Evolutionary conservation across 345 rosid species (phyloP).

Genomic region (Trapa bicornis): DNA sequence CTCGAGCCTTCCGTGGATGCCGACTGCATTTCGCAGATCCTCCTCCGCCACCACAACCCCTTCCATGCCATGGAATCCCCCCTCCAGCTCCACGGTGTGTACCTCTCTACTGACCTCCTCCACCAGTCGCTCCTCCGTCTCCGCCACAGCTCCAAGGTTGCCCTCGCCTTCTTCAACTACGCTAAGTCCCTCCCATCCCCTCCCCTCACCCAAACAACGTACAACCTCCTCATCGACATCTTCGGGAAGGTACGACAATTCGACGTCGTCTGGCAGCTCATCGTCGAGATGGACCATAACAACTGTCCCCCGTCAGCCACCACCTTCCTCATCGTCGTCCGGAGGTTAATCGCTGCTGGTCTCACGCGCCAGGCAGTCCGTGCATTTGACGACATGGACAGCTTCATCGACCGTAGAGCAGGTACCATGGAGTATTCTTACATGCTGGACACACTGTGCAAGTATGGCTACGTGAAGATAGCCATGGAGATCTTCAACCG

Average conservation of each 20-base stretch:
- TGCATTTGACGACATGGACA: slow-evolving; percentile 56
- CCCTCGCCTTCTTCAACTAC: slow-evolving; percentile 44
- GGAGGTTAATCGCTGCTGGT: slow-evolving; percentile 69
- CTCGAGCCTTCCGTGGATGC: slow-evolving; percentile 57
- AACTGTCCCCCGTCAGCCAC: slow-evolving; percentile 23
- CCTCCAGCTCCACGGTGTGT: slow-evolving; percentile 64
- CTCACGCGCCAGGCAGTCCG: slow-evolving; percentile 81
- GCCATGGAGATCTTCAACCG: slow-evolving; percentile 53
- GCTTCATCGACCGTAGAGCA: slow-evolving; percentile 22
- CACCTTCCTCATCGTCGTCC: slow-evolving; percentile 54
- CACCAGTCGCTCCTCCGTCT: slow-evolving; percentile 85
- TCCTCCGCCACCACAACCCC: slow-evolving; percentile 71
- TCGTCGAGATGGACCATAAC: slow-evolving; percentile 49
- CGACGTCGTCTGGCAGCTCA: slow-evolving; percentile 67
- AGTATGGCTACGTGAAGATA: slow-evolving; percentile 55
- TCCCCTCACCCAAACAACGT: slow-evolving; percentile 22
- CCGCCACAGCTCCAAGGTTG: slow-evolving; percentile 63
- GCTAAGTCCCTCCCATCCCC: slow-evolving; percentile 38
- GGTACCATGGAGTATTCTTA: slow-evolving; percentile 27
- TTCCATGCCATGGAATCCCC: slow-evolving; percentile 72
- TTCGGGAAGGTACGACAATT: slow-evolving; percentile 64
- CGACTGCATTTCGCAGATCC: slow-evolving; percentile 48
- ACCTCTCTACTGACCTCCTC: slow-evolving; percentile 44
- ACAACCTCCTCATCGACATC: slow-evolving; percentile 54
- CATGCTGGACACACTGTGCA: slow-evolving; percentile 68